Evolutionary conservation across 371 early-diverging fungal species (phyloP).

Genomic region (Mucor plumbeus): DNA sequence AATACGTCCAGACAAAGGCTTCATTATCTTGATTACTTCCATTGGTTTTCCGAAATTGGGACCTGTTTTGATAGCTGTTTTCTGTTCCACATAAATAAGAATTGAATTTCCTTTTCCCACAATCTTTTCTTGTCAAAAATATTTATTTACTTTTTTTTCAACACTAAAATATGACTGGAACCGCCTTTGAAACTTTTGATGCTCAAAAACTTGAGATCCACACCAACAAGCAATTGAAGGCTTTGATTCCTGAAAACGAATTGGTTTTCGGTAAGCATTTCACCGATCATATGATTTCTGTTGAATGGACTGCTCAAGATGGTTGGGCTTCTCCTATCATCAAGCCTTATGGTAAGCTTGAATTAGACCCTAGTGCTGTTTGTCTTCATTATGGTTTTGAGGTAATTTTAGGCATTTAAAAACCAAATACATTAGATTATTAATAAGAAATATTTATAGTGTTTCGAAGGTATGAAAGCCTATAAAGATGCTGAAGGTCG

Average conservation of each 20-base stretch:
- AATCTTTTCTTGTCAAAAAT: background rate
- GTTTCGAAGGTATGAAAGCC: conserved; percentile 94
- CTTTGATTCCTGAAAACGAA: conserved; percentile 53
- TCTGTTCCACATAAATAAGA: background rate
- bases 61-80: background rate
- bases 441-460: conserved; percentile 36
- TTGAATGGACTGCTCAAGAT: conserved; percentile 70
- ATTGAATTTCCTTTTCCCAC: background rate
- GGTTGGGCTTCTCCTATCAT: conserved; percentile 79
- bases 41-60: conserved; percentile 2
- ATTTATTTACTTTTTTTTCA: background rate
- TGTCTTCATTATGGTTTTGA: conserved; percentile 90
- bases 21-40: background rate
- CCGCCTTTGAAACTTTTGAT: conserved; percentile 9
- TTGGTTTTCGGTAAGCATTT: conserved; percentile 87
- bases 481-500: conserved; percentile 83
- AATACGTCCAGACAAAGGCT: background rate
- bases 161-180: conserved; percentile 6
- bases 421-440: background rate
- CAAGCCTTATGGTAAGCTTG: conserved; percentile 78
- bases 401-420: conserved; percentile 14
- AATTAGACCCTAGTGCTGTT: conserved; percentile 78
- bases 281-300: conserved; percentile 89
- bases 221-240: conserved; percentile 18
- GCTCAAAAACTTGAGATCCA: conserved; percentile 12